Conservation (phyloP, 148 eudicot species). For the Rheum nobile region DNA sequence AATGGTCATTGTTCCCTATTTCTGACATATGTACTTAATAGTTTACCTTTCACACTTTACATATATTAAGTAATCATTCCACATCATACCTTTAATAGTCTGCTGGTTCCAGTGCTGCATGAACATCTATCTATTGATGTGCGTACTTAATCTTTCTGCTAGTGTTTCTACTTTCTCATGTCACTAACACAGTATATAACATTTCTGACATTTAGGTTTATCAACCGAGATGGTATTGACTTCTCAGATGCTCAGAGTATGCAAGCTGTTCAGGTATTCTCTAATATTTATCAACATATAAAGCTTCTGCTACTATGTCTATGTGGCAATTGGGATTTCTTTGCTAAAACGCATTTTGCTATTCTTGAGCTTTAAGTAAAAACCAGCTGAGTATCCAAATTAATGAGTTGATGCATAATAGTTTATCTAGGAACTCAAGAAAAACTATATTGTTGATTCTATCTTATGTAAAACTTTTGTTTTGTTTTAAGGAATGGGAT, state of each 20-base stretch:
- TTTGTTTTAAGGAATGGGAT: conserved; percentile 69
- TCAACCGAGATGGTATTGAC: conserved; percentile 97
- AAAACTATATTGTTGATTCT: neutral
- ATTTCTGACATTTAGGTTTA: conserved; percentile 41
- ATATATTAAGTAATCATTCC: neutral
- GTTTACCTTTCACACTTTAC: neutral
- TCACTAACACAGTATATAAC: neutral
- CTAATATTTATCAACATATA: neutral
- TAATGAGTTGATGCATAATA: neutral
- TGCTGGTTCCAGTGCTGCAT: neutral
- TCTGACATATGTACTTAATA: neutral
- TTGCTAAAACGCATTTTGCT: neutral
- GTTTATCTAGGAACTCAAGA: neutral
- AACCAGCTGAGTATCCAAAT: neutral
- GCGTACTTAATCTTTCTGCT: neutral
- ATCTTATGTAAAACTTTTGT: neutral
- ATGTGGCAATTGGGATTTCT: neutral
- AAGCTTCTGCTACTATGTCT: neutral
- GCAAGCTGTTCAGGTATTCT: neutral
- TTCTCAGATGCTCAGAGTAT: conserved; percentile 20
- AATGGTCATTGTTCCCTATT: neutral
- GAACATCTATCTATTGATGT: neutral
- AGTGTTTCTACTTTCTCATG: neutral
- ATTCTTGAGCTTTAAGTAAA: neutral
- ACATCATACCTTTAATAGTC: neutral